Evolutionary conservation across 768 basidiomycete genomes (phyloP).

Genomic region (Podaxis sp.): DNA sequence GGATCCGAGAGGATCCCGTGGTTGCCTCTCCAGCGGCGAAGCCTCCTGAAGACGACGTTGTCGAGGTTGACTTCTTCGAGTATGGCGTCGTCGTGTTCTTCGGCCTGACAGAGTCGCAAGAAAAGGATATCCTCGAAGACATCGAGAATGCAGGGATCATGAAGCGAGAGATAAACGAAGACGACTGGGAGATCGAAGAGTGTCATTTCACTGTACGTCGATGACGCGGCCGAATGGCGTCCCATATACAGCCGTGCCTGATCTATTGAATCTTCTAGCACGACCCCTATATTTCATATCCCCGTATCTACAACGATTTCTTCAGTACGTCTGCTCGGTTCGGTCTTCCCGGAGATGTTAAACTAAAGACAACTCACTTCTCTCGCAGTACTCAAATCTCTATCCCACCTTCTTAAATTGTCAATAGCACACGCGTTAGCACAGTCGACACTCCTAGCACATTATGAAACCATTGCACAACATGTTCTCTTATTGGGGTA

Average conservation of each 20-base stretch:
- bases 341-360: neutral
- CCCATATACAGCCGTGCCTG: too few species aligned
- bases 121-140: slow-evolving; percentile 84
- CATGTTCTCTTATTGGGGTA: slow-evolving; percentile 78
- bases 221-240: slow-evolving; percentile 3
- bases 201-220: slow-evolving; percentile 80
- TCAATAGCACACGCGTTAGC: slow-evolving; percentile 95
- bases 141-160: slow-evolving; percentile 69
- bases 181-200: slow-evolving; percentile 90
- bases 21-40: neutral
- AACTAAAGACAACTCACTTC: neutral
- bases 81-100: slow-evolving; percentile 95
- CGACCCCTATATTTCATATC: slow-evolving; percentile 80
- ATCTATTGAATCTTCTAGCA: slow-evolving; percentile 45
- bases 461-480: slow-evolving; percentile 79
- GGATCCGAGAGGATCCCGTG: too few species aligned
- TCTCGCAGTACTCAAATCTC: slow-evolving; percentile 79
- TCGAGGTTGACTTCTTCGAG: slow-evolving; percentile 77
- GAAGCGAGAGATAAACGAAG: slow-evolving; percentile 58
- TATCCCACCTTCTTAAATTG: slow-evolving; percentile 85
- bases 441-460: slow-evolving; percentile 89
- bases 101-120: slow-evolving; percentile 77
- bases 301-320: slow-evolving; percentile 94
- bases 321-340: slow-evolving; percentile 65
- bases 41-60: slow-evolving; percentile 44